These are phyloP conservation scores for Stagonosporopsis tanaceti DNA, from an alignment of 2,329 filamentous ascomycete genomes.

Conservation along the genomic window DNA sequence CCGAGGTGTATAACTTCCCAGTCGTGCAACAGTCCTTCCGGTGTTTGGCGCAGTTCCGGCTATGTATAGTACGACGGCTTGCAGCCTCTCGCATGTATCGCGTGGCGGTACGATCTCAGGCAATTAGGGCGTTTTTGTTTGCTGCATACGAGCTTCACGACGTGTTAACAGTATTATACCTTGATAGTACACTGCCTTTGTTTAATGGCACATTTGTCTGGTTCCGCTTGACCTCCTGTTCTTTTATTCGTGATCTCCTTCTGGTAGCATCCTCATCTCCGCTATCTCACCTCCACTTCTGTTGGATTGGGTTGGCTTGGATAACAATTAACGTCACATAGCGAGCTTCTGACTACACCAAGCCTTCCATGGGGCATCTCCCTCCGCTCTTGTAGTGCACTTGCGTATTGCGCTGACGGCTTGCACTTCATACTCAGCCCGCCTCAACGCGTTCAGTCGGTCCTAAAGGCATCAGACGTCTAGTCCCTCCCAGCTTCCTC, in stretches of 20 bases:
- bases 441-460: not conserved
- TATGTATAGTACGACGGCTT: conserved; percentile 10
- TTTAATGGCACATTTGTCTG: conserved; percentile 1
- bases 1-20: conserved; percentile 57
- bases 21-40: not conserved
- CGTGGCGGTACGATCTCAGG: conserved; percentile 7
- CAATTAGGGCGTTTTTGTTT: conserved; percentile 10
- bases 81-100: not conserved
- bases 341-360: no score
- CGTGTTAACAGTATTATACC: conserved; percentile 19
- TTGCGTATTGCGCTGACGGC: not conserved
- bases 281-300: not conserved
- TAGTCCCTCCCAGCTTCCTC: not conserved
- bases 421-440: not conserved
- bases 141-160: conserved; percentile 20
- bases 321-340: no score
- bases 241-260: not conserved
- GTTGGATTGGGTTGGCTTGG: no score
- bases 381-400: no score
- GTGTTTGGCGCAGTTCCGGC: conserved; percentile 17
- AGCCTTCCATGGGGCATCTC: no score
- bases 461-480: no score
- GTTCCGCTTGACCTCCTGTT: not conserved
- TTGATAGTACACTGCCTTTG: conserved; percentile 16
- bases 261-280: not conserved